These are phyloP conservation scores for Plasmopara muralis DNA, from an alignment of 352 stramenopile species.

Conservation along the genomic window DNA sequence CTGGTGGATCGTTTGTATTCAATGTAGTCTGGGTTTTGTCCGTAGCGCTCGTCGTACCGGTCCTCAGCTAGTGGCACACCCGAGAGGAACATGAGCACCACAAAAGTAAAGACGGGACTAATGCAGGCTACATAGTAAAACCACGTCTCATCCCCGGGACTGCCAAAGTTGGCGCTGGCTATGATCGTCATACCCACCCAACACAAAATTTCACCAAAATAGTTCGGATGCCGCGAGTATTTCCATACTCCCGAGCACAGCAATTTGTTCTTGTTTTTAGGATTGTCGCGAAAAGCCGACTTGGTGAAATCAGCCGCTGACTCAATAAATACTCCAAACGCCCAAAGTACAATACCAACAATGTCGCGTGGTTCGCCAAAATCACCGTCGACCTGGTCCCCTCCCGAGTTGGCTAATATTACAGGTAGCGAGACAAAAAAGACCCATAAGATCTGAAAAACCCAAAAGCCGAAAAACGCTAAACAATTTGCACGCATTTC, in stretches of 20 bases:
- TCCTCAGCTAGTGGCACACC: constrained; percentile 60
- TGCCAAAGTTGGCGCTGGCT: constrained; percentile 32
- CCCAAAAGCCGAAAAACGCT: constrained; percentile 70
- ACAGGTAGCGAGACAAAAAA: constrained; percentile 68
- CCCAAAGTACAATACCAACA: constrained; percentile 44
- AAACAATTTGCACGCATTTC: constrained; percentile 56
- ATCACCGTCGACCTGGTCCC: constrained; percentile 10
- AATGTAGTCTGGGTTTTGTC: constrained; percentile 41
- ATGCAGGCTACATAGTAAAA: constrained; percentile 42
- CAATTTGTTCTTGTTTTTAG: constrained; percentile 45
- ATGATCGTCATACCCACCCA: constrained; percentile 64
- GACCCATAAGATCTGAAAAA: constrained; percentile 80
- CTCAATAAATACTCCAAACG: constrained; percentile 48
- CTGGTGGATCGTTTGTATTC: constrained; percentile 64
- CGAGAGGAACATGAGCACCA: constrained; percentile 68
- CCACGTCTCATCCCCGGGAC: constrained; percentile 27
- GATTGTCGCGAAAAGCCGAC: constrained; percentile 43
- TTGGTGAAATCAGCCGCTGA: constrained; percentile 57
- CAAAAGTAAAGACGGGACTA: constrained; percentile 44
- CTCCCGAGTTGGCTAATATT: constrained; percentile 50
- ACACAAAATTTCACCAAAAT: constrained; percentile 90
- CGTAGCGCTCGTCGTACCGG: constrained; percentile 58
- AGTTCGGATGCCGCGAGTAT: constrained; percentile 90
- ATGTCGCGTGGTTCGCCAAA: constrained; percentile 39
- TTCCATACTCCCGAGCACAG: constrained; percentile 67